Percentiles rank a stretch among this genome's conserved stretches.
phyloP scores from a whole-genome alignment of 1,284 basidiomycete species.

The Sanguinoderma infundibulare region DNA sequence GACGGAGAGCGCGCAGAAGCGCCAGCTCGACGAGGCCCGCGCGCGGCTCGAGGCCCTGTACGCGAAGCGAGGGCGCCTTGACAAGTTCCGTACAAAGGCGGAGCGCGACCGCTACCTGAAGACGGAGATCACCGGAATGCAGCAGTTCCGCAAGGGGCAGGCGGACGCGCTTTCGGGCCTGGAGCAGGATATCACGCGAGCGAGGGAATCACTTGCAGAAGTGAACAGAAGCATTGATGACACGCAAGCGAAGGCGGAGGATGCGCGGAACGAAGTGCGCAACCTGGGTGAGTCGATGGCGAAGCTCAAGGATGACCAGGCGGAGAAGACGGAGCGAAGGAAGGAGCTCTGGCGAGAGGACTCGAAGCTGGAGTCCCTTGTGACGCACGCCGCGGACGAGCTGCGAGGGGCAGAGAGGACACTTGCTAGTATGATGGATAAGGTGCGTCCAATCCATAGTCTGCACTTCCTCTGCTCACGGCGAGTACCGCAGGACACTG shows the following conservation, averaged over 20 bases:
- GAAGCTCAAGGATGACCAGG: conserved; percentile 72
- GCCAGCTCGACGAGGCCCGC: conserved; percentile 73
- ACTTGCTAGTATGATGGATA: conserved; percentile 94
- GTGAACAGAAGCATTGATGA: conserved; percentile 65
- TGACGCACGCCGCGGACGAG: conserved; percentile 80
- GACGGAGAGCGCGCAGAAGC: conserved; percentile 69
- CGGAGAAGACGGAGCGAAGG: conserved; percentile 76
- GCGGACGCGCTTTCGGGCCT: conserved; percentile 52
- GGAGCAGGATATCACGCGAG: conserved; percentile 48
- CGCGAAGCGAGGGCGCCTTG: conserved; percentile 87
- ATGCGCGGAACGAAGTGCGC: conserved; percentile 71
- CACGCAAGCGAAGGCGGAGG: conserved; percentile 74
- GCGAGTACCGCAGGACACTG: conserved; percentile 72
- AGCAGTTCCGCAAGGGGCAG: conserved; percentile 59
- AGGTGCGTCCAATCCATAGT: conserved; percentile 52
- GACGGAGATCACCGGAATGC: conserved; percentile 74
- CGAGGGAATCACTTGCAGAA: conserved; percentile 54
- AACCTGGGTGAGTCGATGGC: conserved; percentile 72
- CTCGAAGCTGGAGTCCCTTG: conserved; percentile 81
- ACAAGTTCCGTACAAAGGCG: conserved; percentile 82
- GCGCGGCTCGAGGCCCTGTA: conserved; percentile 76
- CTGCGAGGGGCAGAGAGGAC: conserved; percentile 80
- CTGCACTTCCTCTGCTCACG: not conserved
- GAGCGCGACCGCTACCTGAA: conserved; percentile 84
- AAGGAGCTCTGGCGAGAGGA: conserved; percentile 98